Conservation (phyloP, 163 green algal species). For the Smithsoniella earleae region DNA sequence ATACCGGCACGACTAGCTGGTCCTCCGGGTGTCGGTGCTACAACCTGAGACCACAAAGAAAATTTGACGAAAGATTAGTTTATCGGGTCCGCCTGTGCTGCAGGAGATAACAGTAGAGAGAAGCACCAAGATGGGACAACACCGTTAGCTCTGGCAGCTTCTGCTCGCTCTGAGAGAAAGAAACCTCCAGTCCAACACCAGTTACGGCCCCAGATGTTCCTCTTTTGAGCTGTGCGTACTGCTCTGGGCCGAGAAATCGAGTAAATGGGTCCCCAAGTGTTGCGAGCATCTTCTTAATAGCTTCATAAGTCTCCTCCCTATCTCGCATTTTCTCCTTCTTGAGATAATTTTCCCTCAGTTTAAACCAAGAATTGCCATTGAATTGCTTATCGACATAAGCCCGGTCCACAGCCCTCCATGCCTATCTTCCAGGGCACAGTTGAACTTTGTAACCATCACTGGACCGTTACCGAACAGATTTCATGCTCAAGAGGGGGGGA, state of each 20-base stretch:
- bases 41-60: conserved; percentile 52
- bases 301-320: conserved; percentile 65
- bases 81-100: too few species aligned
- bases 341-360: conserved; percentile 59
- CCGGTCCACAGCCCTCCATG: conserved; percentile 84
- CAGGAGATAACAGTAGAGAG: too few species aligned
- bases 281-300: conserved; percentile 71
- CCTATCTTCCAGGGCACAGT: too few species aligned
- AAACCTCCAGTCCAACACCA: conserved; percentile 51
- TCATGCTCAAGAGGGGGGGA: too few species aligned
- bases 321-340: conserved; percentile 63
- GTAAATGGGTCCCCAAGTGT: conserved; percentile 91
- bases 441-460: too few species aligned
- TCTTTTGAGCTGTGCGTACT: conserved; percentile 49
- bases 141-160: too few species aligned
- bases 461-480: too few species aligned
- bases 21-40: conserved; percentile 64
- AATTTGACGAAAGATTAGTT: too few species aligned
- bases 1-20: conserved; percentile 76
- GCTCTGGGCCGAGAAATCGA: conserved; percentile 70
- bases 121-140: too few species aligned
- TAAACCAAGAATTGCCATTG: conserved; percentile 91
- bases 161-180: conserved; percentile 41
- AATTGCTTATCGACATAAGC: conserved; percentile 97
- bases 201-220: conserved; percentile 36